Conservation (phyloP, 2,329 filamentous ascomycete genomes). For the Furcasterigmium sp. region DNA sequence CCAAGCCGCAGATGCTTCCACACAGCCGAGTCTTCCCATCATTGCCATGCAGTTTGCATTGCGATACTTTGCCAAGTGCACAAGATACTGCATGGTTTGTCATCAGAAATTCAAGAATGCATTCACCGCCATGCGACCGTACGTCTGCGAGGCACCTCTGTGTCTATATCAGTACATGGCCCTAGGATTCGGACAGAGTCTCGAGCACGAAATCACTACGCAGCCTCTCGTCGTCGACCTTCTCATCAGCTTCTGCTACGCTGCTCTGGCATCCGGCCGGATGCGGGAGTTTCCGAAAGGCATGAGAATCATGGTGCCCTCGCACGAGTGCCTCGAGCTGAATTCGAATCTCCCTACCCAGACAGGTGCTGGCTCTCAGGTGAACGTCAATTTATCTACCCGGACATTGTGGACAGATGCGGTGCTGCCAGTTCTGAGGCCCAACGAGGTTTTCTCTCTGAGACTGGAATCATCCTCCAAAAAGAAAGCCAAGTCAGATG, state of each 20-base stretch:
- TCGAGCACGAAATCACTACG: conserved; percentile 77
- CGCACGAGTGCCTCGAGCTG: too few species aligned
- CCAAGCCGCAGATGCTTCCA: conserved; percentile 14
- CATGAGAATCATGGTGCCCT: conserved; percentile 28
- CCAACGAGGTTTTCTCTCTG: conserved; percentile 4
- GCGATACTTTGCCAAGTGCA: conserved; percentile 73
- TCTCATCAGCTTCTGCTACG: conserved; percentile 76
- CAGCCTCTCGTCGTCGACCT: conserved; percentile 83
- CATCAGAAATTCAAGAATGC: conserved; percentile 57
- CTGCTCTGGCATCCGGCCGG: conserved; percentile 36
- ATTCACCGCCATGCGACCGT: conserved; percentile 68
- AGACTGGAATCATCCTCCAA: too few species aligned
- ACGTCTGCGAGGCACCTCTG: conserved; percentile 69
- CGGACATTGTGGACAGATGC: conserved; percentile 16
- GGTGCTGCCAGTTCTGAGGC: conserved; percentile 1
- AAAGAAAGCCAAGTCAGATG: too few species aligned
- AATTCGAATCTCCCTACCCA: too few species aligned
- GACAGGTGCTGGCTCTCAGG: too few species aligned
- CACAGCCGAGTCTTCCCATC: conserved; percentile 43
- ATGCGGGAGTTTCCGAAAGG: conserved; percentile 40
- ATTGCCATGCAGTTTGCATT: conserved; percentile 70
- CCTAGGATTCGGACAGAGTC: conserved; percentile 77
- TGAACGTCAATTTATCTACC: too few species aligned
- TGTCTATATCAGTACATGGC: conserved; percentile 87
- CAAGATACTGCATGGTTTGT: conserved; percentile 83